These are phyloP conservation scores for Hyphopichia wangnamkhiaoensis DNA, from an alignment of 1,139 yeast genomes.

Conservation along the genomic window DNA sequence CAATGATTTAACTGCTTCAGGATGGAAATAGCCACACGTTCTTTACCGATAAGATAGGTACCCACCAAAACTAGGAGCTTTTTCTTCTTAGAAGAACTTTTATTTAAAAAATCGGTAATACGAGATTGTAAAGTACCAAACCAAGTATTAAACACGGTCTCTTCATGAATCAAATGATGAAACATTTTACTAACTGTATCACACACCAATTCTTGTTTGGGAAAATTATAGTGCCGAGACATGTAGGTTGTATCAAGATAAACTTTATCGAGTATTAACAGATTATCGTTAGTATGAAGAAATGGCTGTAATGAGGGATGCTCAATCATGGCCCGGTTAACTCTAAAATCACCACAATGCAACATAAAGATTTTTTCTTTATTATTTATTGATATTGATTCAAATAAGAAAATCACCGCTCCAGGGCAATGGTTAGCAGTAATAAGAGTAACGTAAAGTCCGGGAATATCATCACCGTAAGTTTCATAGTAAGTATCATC, in stretches of 20 bases:
- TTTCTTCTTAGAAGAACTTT: slow-evolving; percentile 26
- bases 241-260: slow-evolving; percentile 90
- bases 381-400: slow-evolving; percentile 39
- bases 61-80: slow-evolving; percentile 73
- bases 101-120: slow-evolving; percentile 41
- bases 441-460: slow-evolving; percentile 59
- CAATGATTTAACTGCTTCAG: slow-evolving; percentile 53
- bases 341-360: slow-evolving; percentile 94
- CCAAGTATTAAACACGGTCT: slow-evolving; percentile 34
- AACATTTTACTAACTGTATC: slow-evolving; percentile 58
- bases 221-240: slow-evolving; percentile 72
- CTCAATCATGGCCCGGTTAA: slow-evolving; percentile 47
- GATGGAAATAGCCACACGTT: slow-evolving; percentile 70
- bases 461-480: slow-evolving; percentile 30
- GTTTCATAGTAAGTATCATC: slow-evolving; percentile 16
- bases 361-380: slow-evolving; percentile 37
- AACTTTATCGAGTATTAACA: slow-evolving; percentile 44
- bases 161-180: slow-evolving; percentile 29
- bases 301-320: slow-evolving; percentile 33
- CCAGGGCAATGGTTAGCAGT: slow-evolving; percentile 98
- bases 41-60: slow-evolving; percentile 90
- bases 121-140: slow-evolving; percentile 43
- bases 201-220: slow-evolving; percentile 72
- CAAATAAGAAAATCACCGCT: slow-evolving; percentile 76
- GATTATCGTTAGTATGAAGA: slow-evolving; percentile 22